Evolutionary conservation across 73 alveolate species (phyloP), one percentile per base, ranked within the genome.

Genomic region (Tetrahymena borealis): DNA sequence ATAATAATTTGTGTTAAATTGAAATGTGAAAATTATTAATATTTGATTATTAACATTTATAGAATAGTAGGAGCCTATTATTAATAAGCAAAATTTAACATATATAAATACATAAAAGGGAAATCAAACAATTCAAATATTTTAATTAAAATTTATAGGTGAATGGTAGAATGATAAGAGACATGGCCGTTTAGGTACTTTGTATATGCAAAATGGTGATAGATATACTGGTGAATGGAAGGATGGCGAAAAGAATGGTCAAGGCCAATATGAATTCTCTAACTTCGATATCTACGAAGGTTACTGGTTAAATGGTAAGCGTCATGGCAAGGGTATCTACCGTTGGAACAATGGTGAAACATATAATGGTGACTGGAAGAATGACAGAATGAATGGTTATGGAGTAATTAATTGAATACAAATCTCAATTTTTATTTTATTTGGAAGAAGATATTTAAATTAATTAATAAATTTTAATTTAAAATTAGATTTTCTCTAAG

Each of bases 221-320:
- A 77, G 38, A 31, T 94, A 93, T 78, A 91, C 90, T 39, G 96
- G 96, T 32, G 96, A 94, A 8, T 94, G 94, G 95, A 91, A 41
- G 28, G 91, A 94, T 92, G 96, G 96, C 15, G 79, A 37, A 24
- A 94, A 94, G 78, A 42, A 91, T 92, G 96, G 96, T 11, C 11
- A 94, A 24, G 96, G 96, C n/a, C 77, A 38, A 6, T 94, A 91
- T 85, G 94, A 92, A 38, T 94, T 60, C 85, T 90, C 93, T 36
- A 94, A 94, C 32, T 95, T 95, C 35, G 96, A 94, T 92, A 38
- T 32, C 24, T 94, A 94, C 90, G 94, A 94, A 38, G 96, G 96
- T 6, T 94, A 60, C 38, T 94, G 92, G 78, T 78, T 39, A 18
- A 93, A 94, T 78, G 96, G 96, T 24, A 85, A 78, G 78, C 78